phyloP scores from a whole-genome alignment of 495 filamentous ascomycete species.

The Aspergillus homomorphus region DNA sequence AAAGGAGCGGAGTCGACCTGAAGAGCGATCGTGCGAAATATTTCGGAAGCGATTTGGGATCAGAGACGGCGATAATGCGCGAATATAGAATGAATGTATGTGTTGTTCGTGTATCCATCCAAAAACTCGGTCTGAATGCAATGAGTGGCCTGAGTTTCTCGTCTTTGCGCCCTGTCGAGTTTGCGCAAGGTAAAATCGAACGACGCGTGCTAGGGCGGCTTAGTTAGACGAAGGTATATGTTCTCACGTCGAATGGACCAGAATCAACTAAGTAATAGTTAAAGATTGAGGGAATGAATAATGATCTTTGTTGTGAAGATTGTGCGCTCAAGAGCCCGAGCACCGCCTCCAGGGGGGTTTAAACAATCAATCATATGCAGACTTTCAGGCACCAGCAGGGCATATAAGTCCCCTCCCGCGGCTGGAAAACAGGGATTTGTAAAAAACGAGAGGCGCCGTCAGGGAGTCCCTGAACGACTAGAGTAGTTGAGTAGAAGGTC shows the following conservation, averaged over 20 bases:
- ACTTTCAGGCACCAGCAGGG: conserved; percentile 7
- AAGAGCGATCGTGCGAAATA: neutral
- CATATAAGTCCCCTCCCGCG: neutral
- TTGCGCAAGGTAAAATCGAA: neutral
- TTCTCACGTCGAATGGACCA: neutral
- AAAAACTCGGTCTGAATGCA: neutral
- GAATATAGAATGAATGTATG: neutral
- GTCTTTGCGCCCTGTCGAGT: neutral
- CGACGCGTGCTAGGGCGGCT: neutral
- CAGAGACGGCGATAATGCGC: neutral
- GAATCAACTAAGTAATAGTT: neutral
- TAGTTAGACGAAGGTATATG: neutral
- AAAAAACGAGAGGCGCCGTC: conserved; percentile 9
- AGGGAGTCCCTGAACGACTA: neutral
- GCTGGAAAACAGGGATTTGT: neutral
- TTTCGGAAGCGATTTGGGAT: neutral
- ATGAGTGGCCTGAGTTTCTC: neutral
- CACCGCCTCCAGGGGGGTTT: conserved; percentile 13
- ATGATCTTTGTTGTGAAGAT: conserved; percentile 2
- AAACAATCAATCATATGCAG: conserved; percentile 7
- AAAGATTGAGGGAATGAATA: conserved; percentile 2
- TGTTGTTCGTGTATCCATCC: neutral
- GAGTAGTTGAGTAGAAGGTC: too few relatives aligned
- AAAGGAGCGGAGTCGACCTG: neutral
- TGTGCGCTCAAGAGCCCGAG: conserved; percentile 3